Conservation (phyloP, 805 yeast genomes). For the Spathaspora boniae region DNA sequence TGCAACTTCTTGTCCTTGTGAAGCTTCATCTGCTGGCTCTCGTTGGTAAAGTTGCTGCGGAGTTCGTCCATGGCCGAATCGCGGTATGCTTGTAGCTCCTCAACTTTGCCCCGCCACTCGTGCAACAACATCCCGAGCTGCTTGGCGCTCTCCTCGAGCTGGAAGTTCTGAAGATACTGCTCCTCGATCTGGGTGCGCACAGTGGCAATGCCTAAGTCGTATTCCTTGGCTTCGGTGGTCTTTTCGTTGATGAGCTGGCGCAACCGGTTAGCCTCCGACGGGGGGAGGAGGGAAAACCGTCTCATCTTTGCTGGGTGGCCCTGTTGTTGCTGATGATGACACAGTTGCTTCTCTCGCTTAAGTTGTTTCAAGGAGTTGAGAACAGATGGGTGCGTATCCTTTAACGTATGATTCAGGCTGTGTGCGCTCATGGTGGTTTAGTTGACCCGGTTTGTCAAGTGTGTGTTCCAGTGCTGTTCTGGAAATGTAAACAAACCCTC, state of each 20-base stretch:
- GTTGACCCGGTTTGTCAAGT: background rate
- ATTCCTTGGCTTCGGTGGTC: slow-evolving; percentile 15
- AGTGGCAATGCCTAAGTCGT: slow-evolving; percentile 20
- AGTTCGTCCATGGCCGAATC: slow-evolving; percentile 19
- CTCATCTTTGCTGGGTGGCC: slow-evolving; percentile 1
- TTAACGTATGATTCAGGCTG: no score
- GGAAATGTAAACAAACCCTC: slow-evolving; percentile 6
- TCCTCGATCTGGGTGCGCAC: slow-evolving; percentile 36
- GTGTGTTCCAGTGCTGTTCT: slow-evolving; percentile 3
- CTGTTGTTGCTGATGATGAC: no score
- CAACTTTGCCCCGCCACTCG: slow-evolving; percentile 30
- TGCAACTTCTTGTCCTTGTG: slow-evolving; percentile 3
- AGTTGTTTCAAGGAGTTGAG: slow-evolving; percentile 3
- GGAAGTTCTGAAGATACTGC: slow-evolving; percentile 33
- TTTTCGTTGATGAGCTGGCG: slow-evolving; percentile 12
- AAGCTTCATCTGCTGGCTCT: slow-evolving; percentile 4
- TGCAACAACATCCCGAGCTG: slow-evolving; percentile 36
- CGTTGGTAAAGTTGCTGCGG: slow-evolving; percentile 15
- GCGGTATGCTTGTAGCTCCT: slow-evolving; percentile 23
- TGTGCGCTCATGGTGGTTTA: no score
- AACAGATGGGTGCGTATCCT: slow-evolving; percentile 3
- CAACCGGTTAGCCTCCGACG: background rate
- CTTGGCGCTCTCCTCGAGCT: slow-evolving; percentile 29
- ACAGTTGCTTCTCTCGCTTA: no score
- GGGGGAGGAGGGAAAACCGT: background rate